Evolutionary conservation across 345 rosid genomes (phyloP).

Genomic region (Heritiera fomes): DNA sequence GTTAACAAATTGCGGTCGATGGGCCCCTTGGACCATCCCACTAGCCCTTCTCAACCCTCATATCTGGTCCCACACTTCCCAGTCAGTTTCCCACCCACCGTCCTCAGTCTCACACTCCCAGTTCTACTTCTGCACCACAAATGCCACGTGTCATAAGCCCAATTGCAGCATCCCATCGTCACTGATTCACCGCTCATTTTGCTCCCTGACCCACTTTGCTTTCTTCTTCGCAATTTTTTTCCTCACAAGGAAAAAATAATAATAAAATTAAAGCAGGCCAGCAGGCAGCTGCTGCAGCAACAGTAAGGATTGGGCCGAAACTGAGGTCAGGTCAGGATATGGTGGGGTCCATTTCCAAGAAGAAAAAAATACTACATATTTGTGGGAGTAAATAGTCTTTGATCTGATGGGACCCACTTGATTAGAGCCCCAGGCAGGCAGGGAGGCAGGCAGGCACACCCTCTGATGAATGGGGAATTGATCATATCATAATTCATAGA

Average conservation of each 20-base stretch:
- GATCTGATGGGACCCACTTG: not conserved
- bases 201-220: not conserved
- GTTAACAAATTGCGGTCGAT: not conserved
- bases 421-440: not conserved
- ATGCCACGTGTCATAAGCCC: not conserved
- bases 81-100: not conserved
- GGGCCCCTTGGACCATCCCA: not conserved
- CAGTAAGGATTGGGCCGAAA: not conserved
- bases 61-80: not conserved
- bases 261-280: not conserved
- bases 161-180: too few relatives aligned
- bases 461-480: constrained; percentile 22
- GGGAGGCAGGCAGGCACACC: not conserved
- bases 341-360: not conserved
- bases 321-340: not conserved
- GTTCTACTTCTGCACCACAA: not conserved
- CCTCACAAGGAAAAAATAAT: not conserved
- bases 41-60: not conserved
- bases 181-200: not conserved
- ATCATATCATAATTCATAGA: not conserved
- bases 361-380: not conserved
- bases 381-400: not conserved
- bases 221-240: not conserved
- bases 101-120: not conserved
- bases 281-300: not conserved